Evolutionary conservation across 2,329 filamentous ascomycete species (phyloP).

Genomic region (Botrytis medusae): DNA sequence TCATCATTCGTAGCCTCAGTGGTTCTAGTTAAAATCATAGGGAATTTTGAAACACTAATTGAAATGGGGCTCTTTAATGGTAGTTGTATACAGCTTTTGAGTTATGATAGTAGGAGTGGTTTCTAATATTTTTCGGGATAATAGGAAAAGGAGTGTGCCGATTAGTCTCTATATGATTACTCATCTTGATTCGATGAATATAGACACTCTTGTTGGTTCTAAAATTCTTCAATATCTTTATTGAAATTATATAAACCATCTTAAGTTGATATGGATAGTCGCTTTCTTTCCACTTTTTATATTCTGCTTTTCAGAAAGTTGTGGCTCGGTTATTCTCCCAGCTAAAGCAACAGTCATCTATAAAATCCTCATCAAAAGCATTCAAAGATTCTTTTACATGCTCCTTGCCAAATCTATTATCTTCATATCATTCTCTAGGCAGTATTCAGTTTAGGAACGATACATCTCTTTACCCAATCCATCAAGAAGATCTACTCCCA

Average conservation of each 20-base stretch:
- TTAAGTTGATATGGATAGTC: neutral
- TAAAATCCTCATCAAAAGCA: neutral
- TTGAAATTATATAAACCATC: neutral
- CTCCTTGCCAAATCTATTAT: neutral
- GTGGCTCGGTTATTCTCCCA: neutral
- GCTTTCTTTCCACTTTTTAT: neutral
- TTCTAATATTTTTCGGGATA: neutral
- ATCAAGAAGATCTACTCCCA: constrained; percentile 30
- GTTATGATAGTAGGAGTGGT: neutral
- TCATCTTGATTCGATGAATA: neutral
- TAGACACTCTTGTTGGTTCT: neutral
- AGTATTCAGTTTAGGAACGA: constrained; percentile 25
- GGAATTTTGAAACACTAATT: neutral
- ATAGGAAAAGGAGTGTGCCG: neutral
- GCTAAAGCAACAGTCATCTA: neutral
- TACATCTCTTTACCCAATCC: constrained; percentile 36
- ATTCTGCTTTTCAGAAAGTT: neutral
- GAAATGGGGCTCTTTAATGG: neutral
- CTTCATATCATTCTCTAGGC: neutral
- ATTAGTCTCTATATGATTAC: neutral
- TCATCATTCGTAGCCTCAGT: neutral
- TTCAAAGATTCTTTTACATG: neutral
- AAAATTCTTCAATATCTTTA: neutral
- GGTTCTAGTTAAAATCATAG: neutral
- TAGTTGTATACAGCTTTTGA: neutral